These are phyloP conservation scores for Capillidium rhysosporum DNA, from an alignment of 371 early-diverging fungal species.

Conservation along the genomic window DNA sequence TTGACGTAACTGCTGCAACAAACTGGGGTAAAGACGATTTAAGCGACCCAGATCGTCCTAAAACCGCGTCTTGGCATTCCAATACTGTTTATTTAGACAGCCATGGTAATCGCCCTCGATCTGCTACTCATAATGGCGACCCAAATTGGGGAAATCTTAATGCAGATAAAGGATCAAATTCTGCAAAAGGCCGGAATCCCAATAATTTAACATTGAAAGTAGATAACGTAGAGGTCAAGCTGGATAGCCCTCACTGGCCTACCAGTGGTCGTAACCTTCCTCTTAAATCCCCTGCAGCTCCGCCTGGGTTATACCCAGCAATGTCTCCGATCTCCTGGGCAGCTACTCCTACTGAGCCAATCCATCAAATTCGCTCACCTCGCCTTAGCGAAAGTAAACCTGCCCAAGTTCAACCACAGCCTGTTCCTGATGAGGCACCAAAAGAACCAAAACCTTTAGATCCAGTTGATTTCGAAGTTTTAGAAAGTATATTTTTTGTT, in stretches of 20 bases:
- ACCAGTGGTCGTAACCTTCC: not conserved
- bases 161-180: not conserved
- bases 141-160: conserved; percentile 3
- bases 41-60: not conserved
- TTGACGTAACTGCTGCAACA: not conserved
- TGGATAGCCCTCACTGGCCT: conserved; percentile 1
- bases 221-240: not conserved
- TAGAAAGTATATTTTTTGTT: not conserved
- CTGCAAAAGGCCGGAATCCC: not conserved
- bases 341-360: not conserved
- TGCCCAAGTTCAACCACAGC: not conserved
- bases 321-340: not conserved
- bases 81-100: not conserved
- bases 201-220: conserved; percentile 4
- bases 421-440: not conserved
- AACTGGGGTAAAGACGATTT: not conserved
- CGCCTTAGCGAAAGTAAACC: not conserved
- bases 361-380: not conserved
- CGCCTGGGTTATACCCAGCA: not conserved
- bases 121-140: not conserved
- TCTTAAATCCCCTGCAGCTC: conserved; percentile 1
- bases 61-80: not conserved
- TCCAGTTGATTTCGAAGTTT: conserved; percentile 1
- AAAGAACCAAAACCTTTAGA: not conserved
- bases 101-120: not conserved